A percentile compares a stretch with the other conserved stretches of the same genome.
Evolutionary conservation across 306 rosid species (phyloP).

Genomic region (Hippophae gyantsensis): DNA sequence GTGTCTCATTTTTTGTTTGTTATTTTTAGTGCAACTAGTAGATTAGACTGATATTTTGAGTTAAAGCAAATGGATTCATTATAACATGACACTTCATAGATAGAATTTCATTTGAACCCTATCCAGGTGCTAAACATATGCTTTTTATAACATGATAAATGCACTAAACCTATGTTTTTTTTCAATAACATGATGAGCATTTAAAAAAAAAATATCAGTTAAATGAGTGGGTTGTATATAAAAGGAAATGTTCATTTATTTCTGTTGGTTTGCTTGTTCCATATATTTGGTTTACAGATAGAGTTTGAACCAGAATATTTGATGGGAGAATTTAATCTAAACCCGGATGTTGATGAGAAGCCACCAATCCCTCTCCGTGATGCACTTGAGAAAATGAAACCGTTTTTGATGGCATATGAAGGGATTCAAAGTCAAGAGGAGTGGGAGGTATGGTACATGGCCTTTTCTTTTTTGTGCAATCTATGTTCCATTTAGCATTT

Average conservation of each 20-base stretch:
- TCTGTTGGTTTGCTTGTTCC: not conserved
- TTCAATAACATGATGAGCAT: no score
- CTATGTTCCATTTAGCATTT: conserved; percentile 2
- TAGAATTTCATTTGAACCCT: no score
- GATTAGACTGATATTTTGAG: no score
- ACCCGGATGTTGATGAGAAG: conserved; percentile 84
- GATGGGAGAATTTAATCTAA: conserved; percentile 69
- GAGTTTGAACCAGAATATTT: conserved; percentile 84
- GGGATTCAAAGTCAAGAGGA: conserved; percentile 80
- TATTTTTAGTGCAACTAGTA: no score
- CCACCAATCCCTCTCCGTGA: conserved; percentile 77
- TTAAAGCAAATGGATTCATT: no score
- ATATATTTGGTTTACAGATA: conserved; percentile 42
- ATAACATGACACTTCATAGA: no score
- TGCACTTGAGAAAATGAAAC: conserved; percentile 85
- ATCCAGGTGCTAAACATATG: no score
- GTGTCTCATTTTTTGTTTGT: no score
- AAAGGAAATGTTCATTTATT: not conserved
- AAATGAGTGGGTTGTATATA: no score
- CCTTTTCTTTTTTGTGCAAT: conserved; percentile 2
- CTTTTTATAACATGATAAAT: no score
- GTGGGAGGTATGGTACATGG: conserved; percentile 72
- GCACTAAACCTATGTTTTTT: no score
- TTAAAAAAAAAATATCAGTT: no score
- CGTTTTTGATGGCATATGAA: conserved; percentile 86